Conservation (phyloP, 2,329 filamentous ascomycete species). For the Karstenula rhodostoma region DNA sequence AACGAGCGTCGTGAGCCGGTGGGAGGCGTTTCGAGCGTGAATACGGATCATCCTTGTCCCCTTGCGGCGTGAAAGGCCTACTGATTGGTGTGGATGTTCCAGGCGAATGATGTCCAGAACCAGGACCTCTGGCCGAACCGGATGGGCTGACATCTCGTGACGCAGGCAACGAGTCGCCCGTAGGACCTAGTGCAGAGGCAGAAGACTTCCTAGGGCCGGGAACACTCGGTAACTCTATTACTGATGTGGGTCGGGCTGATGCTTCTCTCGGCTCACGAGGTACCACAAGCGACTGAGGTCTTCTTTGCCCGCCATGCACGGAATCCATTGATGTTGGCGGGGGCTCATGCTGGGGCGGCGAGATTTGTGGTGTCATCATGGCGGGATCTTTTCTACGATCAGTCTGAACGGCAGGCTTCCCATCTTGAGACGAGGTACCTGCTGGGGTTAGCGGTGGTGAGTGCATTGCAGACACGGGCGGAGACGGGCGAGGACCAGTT, state of each 20-base stretch:
- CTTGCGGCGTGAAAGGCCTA: slow-evolving; percentile 79
- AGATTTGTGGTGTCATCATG: slow-evolving; percentile 65
- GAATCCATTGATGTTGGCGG: slow-evolving; percentile 55
- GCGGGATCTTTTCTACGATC: slow-evolving; percentile 52
- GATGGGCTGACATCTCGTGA: slow-evolving; percentile 71
- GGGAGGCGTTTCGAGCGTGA: slow-evolving; percentile 80
- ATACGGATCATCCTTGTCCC: slow-evolving; percentile 85
- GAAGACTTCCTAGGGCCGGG: slow-evolving; percentile 59
- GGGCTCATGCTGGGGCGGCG: slow-evolving; percentile 65
- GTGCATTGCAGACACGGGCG: slow-evolving; percentile 75
- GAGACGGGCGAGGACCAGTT: slow-evolving; percentile 72
- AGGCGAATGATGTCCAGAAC: slow-evolving; percentile 53
- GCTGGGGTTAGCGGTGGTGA: slow-evolving; percentile 91
- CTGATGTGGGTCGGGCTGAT: slow-evolving; percentile 53
- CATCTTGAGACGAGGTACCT: slow-evolving; percentile 71
- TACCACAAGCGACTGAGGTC: slow-evolving; percentile 32
- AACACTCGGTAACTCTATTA: slow-evolving; percentile 53
- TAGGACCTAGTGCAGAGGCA: slow-evolving; percentile 65
- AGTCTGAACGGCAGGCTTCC: slow-evolving; percentile 45
- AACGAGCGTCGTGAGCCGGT: slow-evolving; percentile 77
- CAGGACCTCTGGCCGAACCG: slow-evolving; percentile 60
- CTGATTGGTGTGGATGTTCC: slow-evolving; percentile 65
- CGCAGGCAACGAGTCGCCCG: slow-evolving; percentile 61
- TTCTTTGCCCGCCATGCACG: slow-evolving; percentile 30
- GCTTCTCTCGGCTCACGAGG: slow-evolving; percentile 39